phyloP scores from a whole-genome alignment of 805 yeast genomes.

The Ogataea nitratoaversa region DNA sequence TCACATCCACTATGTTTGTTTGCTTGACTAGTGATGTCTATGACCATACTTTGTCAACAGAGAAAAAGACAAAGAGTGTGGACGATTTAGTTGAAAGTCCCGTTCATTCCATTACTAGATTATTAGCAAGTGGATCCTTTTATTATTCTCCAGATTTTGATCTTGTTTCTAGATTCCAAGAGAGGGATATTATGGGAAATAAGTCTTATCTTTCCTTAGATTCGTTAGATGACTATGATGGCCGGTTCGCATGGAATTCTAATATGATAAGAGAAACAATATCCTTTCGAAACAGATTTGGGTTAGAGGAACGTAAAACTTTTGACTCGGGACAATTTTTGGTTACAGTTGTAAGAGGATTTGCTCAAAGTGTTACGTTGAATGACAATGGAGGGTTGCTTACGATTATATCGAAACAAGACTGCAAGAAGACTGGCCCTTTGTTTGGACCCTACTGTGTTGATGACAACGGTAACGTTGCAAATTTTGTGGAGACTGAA shows the following conservation, averaged over 20 bases:
- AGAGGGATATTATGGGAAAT: conserved; percentile 33
- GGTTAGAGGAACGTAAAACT: conserved; percentile 33
- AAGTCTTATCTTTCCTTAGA: conserved; percentile 19
- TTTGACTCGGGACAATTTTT: conserved; percentile 47
- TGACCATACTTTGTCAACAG: conserved; percentile 35
- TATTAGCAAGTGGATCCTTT: conserved; percentile 44
- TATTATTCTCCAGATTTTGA: conserved; percentile 46
- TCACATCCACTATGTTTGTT: conserved; percentile 60
- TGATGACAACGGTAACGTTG: conserved; percentile 51
- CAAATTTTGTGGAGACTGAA: conserved; percentile 52
- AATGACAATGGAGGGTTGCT: conserved; percentile 36
- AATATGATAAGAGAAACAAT: conserved; percentile 43
- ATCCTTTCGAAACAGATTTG: conserved; percentile 41
- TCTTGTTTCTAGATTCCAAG: conserved; percentile 41
- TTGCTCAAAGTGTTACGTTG: conserved; percentile 35
- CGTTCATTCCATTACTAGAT: conserved; percentile 40
- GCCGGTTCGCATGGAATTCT: conserved; percentile 48
- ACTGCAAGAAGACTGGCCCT: conserved; percentile 42
- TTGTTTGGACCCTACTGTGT: conserved; percentile 55
- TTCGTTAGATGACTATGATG: conserved; percentile 39
- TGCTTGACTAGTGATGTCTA: conserved; percentile 56
- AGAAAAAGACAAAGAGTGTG: conserved; percentile 9
- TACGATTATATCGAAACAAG: conserved; percentile 50
- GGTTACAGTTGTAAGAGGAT: conserved; percentile 47
- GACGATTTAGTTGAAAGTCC: conserved; percentile 31